phyloP scores from a whole-genome alignment of 2,329 filamentous ascomycete species.

The Fonsecaea multimorphosa region DNA sequence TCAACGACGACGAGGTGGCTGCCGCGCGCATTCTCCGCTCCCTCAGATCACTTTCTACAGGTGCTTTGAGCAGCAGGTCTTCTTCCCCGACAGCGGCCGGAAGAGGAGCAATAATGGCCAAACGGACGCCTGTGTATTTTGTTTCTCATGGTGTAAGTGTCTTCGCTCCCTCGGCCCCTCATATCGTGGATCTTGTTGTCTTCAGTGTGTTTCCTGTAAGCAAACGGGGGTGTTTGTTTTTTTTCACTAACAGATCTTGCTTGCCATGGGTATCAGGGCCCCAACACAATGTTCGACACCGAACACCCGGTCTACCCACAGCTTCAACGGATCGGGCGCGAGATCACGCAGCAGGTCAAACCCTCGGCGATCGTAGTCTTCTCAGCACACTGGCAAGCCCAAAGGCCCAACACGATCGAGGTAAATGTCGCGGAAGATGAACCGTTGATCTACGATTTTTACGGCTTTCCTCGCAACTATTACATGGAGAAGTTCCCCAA shows the following conservation, averaged over 20 bases:
- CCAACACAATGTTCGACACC: constrained; percentile 71
- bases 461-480: constrained; percentile 72
- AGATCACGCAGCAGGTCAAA: constrained; percentile 73
- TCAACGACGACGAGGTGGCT: constrained; percentile 18
- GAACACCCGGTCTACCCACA: constrained; percentile 70
- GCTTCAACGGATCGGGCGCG: constrained; percentile 68
- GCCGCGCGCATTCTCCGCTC: constrained; percentile 1
- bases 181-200: not conserved
- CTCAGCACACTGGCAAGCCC: constrained; percentile 76
- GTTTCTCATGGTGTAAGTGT: constrained; percentile 55
- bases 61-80: not conserved
- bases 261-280: too few species aligned
- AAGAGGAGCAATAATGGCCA: constrained; percentile 34
- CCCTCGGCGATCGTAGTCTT: constrained; percentile 77
- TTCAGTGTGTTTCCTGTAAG: too few species aligned
- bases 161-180: not conserved
- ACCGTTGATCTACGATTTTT: constrained; percentile 75
- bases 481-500: constrained; percentile 72
- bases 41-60: constrained; percentile 7
- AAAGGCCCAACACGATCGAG: constrained; percentile 58
- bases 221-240: too few species aligned
- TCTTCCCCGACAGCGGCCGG: not conserved
- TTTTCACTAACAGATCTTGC: not conserved
- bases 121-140: constrained; percentile 60
- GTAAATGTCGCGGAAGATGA: constrained; percentile 70